Evolutionary conservation across 345 rosid genomes (phyloP).

Genomic region (Pugionium cornutum): DNA sequence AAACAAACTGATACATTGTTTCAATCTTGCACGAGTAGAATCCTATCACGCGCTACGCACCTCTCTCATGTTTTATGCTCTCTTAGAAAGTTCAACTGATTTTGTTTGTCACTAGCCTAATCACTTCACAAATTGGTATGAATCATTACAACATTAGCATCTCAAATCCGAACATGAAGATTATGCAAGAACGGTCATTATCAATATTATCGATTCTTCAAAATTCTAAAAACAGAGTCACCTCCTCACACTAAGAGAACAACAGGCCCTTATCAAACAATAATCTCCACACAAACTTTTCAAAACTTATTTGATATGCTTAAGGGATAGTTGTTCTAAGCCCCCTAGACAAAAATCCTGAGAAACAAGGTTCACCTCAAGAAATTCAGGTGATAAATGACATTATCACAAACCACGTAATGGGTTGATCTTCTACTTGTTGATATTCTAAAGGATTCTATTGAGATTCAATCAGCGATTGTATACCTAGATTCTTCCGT

Average conservation of each 20-base stretch:
- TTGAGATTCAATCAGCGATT: conserved; percentile 12
- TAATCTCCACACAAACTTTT: background rate
- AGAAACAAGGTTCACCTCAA: conserved; percentile 5
- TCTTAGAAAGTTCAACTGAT: background rate
- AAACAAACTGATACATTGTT: background rate
- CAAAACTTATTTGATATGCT: background rate
- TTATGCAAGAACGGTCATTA: background rate
- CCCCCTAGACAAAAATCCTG: background rate
- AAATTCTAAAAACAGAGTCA: conserved; percentile 10
- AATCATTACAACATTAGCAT: conserved; percentile 5
- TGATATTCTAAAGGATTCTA: conserved; percentile 3
- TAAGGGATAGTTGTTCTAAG: background rate
- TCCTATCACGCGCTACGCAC: conserved; percentile 4
- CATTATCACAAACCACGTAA: conserved; percentile 9
- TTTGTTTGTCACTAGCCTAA: background rate
- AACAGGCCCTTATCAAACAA: background rate
- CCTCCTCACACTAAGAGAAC: background rate
- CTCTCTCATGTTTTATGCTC: background rate
- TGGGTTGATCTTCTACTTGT: conserved; percentile 3
- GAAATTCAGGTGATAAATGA: conserved; percentile 1
- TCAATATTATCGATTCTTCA: background rate
- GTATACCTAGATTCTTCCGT: conserved; percentile 92
- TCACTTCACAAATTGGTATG: background rate
- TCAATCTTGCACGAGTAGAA: background rate
- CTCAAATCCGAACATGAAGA: background rate